phyloP scores from a whole-genome alignment of 805 yeast genomes.

The Citeromyces matritensis region DNA sequence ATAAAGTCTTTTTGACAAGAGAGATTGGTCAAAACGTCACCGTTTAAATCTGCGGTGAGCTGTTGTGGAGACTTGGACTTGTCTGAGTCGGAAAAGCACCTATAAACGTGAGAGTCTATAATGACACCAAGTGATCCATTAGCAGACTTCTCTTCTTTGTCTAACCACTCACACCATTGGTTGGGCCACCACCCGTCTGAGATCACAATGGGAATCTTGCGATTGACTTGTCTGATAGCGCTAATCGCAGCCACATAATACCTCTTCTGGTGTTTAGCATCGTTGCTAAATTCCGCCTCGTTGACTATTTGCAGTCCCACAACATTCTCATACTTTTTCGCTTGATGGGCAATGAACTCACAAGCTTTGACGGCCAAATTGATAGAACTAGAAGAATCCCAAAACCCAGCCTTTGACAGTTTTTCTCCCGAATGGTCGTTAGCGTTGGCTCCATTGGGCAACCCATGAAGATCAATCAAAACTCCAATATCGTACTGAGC shows the following conservation, averaged over 20 bases:
- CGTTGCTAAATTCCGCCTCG: constrained; percentile 57
- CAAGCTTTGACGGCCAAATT: constrained; percentile 32
- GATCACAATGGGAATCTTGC: constrained; percentile 52
- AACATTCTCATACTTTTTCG: constrained; percentile 45
- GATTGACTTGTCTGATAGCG: constrained; percentile 40
- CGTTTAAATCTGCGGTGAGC: constrained; percentile 41
- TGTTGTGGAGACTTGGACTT: constrained; percentile 46
- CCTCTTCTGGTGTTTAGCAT: constrained; percentile 30
- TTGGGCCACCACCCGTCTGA: constrained; percentile 93
- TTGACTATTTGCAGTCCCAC: constrained; percentile 78
- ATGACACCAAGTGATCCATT: constrained; percentile 40
- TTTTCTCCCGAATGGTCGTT: constrained; percentile 73
- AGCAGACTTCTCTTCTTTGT: constrained; percentile 19
- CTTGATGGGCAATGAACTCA: constrained; percentile 46
- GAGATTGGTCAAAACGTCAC: constrained; percentile 31
- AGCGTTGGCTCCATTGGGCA: constrained; percentile 88
- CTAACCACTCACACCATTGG: constrained; percentile 59
- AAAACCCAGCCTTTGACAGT: constrained; percentile 46
- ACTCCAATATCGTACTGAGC: constrained; percentile 49
- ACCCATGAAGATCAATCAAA: constrained; percentile 72
- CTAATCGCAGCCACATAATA: constrained; percentile 56
- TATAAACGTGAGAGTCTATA: constrained; percentile 73
- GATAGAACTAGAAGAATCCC: constrained; percentile 30
- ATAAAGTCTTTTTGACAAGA: constrained; percentile 40
- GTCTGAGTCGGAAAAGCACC: constrained; percentile 74